phyloP scores from a whole-genome alignment of 2,329 filamentous ascomycete genomes.

The Fusarium sp. region DNA sequence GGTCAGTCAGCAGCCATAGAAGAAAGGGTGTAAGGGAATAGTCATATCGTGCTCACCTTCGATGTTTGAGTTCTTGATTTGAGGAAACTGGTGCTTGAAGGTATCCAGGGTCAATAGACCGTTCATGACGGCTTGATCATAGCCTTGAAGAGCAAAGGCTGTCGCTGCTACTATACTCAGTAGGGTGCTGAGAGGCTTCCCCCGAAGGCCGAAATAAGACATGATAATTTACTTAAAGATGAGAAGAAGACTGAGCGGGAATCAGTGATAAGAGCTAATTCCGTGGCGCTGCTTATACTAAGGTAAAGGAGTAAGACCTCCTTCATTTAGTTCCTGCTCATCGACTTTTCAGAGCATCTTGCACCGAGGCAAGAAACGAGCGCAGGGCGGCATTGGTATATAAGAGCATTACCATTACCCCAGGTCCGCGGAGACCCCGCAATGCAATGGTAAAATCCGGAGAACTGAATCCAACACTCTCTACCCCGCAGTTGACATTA shows the following conservation, averaged over 20 bases:
- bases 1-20: neutral
- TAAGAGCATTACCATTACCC: neutral
- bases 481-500: neutral
- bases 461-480: neutral
- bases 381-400: no score
- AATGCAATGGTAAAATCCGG: no score
- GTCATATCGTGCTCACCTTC: neutral
- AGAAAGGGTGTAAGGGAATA: rapidly evolving
- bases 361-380: rapidly evolving
- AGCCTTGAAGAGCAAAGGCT: neutral
- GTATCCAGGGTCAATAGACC: neutral
- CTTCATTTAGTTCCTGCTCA: rapidly evolving
- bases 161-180: neutral
- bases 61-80: neutral
- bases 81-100: neutral
- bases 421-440: neutral
- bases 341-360: neutral
- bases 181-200: neutral
- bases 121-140: neutral
- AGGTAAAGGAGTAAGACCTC: neutral
- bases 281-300: no score
- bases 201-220: neutral
- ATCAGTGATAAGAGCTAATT: no score
- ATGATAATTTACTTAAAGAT: neutral
- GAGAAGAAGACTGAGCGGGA: no score